Percentiles rank a stretch among this genome's conserved stretches.
phyloP scores from a whole-genome alignment of 192 early-diverging fungal species.

The Martensiomyces pterosporus region DNA sequence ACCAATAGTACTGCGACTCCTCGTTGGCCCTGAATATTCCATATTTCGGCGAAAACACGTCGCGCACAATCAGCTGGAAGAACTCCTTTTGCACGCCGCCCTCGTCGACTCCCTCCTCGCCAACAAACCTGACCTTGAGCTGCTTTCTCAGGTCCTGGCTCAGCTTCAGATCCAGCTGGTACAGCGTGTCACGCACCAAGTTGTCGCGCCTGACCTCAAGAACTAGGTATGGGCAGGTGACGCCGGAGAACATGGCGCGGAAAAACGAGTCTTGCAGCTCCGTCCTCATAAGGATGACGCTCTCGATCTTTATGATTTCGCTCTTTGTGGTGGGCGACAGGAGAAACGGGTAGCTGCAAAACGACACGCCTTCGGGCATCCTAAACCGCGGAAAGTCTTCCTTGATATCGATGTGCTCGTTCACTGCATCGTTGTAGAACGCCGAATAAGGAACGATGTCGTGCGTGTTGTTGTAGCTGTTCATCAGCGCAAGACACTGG shows the following conservation, averaged over 20 bases:
- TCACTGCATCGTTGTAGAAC: conserved; percentile 69
- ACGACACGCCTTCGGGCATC: conserved; percentile 62
- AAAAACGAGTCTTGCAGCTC: conserved; percentile 75
- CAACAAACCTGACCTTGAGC: conserved; percentile 84
- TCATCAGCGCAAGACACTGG: conserved; percentile 42
- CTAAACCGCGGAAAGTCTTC: conserved; percentile 73
- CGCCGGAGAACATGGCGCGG: conserved; percentile 68
- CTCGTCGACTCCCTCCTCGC: conserved; percentile 91
- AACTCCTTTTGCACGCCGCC: conserved; percentile 95
- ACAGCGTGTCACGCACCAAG: conserved; percentile 65
- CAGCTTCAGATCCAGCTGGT: conserved; percentile 74
- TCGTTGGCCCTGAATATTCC: conserved; percentile 80
- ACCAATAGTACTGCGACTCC: conserved; percentile 82
- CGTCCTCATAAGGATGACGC: conserved; percentile 63
- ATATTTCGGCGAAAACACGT: conserved; percentile 82
- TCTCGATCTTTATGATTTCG: conserved; percentile 69
- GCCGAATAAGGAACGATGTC: conserved; percentile 55
- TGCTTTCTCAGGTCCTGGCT: conserved; percentile 86
- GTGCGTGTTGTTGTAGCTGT: conserved; percentile 59
- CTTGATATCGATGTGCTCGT: conserved; percentile 69
- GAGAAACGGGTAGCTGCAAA: conserved; percentile 73
- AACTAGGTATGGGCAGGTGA: conserved; percentile 69
- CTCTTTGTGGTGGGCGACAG: conserved; percentile 69
- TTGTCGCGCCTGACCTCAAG: conserved; percentile 68
- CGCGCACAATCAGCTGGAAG: conserved; percentile 83